These are phyloP conservation scores for Botryotinia globosa DNA, from an alignment of 2,329 filamentous ascomycete genomes.

Conservation along the genomic window DNA sequence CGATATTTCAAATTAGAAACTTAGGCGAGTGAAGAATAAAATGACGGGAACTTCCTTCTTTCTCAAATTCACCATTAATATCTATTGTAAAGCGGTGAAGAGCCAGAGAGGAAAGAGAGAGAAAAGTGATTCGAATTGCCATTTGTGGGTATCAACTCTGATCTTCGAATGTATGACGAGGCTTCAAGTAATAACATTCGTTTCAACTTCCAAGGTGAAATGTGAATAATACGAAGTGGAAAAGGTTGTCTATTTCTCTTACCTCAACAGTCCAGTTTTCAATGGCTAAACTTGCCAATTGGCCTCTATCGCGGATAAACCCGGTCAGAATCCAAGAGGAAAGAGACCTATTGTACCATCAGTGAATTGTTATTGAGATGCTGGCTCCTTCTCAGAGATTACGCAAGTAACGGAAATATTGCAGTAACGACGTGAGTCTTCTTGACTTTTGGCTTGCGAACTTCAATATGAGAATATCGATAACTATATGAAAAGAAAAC, in stretches of 20 bases:
- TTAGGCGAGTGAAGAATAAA: not conserved
- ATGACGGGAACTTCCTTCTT: slow-evolving; percentile 3
- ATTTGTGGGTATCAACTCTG: not conserved
- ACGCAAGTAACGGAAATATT: not conserved
- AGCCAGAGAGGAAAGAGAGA: fast-evolving
- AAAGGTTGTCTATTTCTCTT: not conserved
- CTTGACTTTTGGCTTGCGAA: not conserved
- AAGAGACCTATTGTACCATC: not conserved
- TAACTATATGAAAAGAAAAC: no score
- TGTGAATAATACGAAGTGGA: not conserved
- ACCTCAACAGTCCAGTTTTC: slow-evolving; percentile 1
- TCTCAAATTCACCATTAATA: not conserved
- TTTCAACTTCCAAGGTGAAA: not conserved
- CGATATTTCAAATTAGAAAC: not conserved
- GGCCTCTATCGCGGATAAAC: not conserved
- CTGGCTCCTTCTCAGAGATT: not conserved
- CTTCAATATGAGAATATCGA: not conserved
- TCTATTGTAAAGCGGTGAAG: not conserved
- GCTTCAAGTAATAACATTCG: slow-evolving; percentile 2
- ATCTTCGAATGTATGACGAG: not conserved
- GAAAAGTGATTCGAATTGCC: not conserved
- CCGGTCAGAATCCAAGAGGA: not conserved
- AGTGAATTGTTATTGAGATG: not conserved
- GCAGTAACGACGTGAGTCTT: not conserved
- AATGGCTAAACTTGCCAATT: not conserved